Evolutionary conservation across 73 alveolate species (phyloP).

Genomic region (Stentor roeselii): DNA sequence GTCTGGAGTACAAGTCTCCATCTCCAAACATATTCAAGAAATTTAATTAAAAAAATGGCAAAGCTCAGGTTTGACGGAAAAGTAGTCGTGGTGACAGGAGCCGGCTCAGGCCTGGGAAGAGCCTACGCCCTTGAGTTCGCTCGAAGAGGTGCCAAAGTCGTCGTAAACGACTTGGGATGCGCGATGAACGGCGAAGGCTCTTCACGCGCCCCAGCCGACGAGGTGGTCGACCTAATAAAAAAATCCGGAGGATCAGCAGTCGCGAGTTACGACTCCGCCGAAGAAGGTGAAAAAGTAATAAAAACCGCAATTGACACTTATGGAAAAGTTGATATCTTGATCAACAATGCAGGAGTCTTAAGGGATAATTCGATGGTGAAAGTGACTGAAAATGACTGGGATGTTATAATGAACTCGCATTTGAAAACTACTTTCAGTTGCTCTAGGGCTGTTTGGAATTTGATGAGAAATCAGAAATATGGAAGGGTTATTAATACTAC

Average conservation of each 20-base stretch:
- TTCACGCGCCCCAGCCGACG: conserved; percentile 66
- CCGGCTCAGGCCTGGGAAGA: conserved; percentile 87
- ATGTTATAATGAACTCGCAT: conserved; percentile 58
- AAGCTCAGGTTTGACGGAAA: conserved; percentile 24
- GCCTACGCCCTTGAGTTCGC: conserved; percentile 81
- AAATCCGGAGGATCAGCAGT: conserved; percentile 83
- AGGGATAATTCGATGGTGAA: conserved; percentile 87
- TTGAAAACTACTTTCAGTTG: conserved; percentile 38
- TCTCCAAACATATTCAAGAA: no score
- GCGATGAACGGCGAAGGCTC: conserved; percentile 68
- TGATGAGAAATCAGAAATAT: conserved; percentile 46
- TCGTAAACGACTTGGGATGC: conserved; percentile 86
- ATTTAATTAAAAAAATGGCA: background rate
- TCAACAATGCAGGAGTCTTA: conserved; percentile 97
- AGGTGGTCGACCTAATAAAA: conserved; percentile 77
- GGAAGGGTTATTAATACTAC: conserved; percentile 94
- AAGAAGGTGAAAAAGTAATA: conserved; percentile 90
- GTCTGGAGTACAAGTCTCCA: no score
- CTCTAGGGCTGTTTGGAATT: conserved; percentile 84
- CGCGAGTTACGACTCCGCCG: conserved; percentile 90
- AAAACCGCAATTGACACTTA: conserved; percentile 91
- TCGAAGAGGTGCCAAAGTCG: conserved; percentile 86
- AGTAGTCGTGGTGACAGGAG: conserved; percentile 84
- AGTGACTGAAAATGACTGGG: conserved; percentile 92
- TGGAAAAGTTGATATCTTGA: conserved; percentile 80